Conservation (phyloP, 768 basidiomycete species). For the Mrakia frigida region DNA sequence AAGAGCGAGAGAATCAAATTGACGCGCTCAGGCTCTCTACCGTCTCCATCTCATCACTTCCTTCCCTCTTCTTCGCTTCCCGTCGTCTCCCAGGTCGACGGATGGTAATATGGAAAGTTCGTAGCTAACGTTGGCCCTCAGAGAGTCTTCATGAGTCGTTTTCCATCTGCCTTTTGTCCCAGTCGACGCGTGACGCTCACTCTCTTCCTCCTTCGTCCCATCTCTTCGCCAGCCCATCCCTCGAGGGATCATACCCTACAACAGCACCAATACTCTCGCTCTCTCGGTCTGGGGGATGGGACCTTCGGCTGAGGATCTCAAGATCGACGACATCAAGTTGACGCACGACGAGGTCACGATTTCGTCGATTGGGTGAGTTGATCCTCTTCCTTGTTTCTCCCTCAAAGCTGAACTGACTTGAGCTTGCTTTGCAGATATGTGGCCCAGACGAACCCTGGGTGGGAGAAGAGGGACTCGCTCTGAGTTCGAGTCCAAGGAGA, state of each 20-base stretch:
- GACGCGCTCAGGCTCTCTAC: too few relatives aligned
- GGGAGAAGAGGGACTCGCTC: not conserved
- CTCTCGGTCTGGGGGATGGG: not conserved
- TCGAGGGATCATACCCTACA: not conserved
- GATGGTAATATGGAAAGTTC: conserved; percentile 83
- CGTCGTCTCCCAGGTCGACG: conserved; percentile 62
- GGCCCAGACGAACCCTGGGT: not conserved
- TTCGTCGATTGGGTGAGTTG: not conserved
- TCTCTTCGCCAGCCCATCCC: not conserved
- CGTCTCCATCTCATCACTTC: too few relatives aligned
- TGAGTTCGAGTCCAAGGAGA: too few relatives aligned
- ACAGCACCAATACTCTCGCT: not conserved
- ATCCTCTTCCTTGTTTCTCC: not conserved
- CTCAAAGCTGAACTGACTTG: too few relatives aligned
- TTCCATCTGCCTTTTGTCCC: not conserved
- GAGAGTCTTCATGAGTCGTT: not conserved
- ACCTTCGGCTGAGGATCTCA: not conserved
- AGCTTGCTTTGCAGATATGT: not conserved
- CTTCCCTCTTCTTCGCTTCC: not conserved
- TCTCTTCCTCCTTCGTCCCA: not conserved
- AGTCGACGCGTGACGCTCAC: not conserved
- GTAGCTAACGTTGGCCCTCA: conserved; percentile 58
- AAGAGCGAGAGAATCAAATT: too few relatives aligned
- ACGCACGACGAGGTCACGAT: not conserved
- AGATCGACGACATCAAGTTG: not conserved